Evolutionary conservation across 805 yeast genomes (phyloP).

Genomic region (Scheffersomyces spartinae): DNA sequence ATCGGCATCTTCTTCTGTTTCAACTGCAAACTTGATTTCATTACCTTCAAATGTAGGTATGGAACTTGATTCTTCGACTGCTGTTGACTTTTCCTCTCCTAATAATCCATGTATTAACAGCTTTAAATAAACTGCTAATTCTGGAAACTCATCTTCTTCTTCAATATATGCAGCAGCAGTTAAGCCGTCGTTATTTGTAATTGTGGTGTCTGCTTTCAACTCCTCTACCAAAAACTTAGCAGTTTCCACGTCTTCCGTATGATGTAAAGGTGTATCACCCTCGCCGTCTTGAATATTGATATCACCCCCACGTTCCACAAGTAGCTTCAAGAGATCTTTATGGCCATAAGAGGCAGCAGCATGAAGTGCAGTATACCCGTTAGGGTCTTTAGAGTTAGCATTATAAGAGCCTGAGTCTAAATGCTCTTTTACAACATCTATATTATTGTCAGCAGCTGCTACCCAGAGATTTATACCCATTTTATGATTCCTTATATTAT

Average conservation of each 20-base stretch:
- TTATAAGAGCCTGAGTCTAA: slow-evolving; percentile 40
- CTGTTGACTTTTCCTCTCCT: slow-evolving; percentile 5
- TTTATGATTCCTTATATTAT: neutral
- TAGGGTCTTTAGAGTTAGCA: slow-evolving; percentile 73
- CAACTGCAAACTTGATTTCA: slow-evolving; percentile 46
- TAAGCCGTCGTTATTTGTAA: slow-evolving; percentile 61
- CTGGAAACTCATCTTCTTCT: slow-evolving; percentile 82
- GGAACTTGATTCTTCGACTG: slow-evolving; percentile 23
- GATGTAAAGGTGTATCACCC: slow-evolving; percentile 94
- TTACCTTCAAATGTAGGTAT: slow-evolving; percentile 38
- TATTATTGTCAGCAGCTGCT: slow-evolving; percentile 81
- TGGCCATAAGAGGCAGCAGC: slow-evolving; percentile 96
- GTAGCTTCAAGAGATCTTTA: slow-evolving; percentile 45
- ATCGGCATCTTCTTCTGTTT: slow-evolving; percentile 24
- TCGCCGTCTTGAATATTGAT: slow-evolving; percentile 75
- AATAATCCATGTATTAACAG: slow-evolving; percentile 23
- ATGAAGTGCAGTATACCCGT: slow-evolving; percentile 94
- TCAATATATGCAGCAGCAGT: slow-evolving; percentile 65
- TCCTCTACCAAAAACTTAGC: slow-evolving; percentile 62
- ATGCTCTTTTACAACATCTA: slow-evolving; percentile 42
- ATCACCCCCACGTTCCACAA: slow-evolving; percentile 58
- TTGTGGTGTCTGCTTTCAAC: slow-evolving; percentile 51
- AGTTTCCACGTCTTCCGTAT: slow-evolving; percentile 57
- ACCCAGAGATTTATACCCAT: slow-evolving; percentile 74
- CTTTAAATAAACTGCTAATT: slow-evolving; percentile 53